These are phyloP conservation scores for Penstemon davidsonii DNA, from an alignment of 257 asterid genomes.

Conservation along the genomic window DNA sequence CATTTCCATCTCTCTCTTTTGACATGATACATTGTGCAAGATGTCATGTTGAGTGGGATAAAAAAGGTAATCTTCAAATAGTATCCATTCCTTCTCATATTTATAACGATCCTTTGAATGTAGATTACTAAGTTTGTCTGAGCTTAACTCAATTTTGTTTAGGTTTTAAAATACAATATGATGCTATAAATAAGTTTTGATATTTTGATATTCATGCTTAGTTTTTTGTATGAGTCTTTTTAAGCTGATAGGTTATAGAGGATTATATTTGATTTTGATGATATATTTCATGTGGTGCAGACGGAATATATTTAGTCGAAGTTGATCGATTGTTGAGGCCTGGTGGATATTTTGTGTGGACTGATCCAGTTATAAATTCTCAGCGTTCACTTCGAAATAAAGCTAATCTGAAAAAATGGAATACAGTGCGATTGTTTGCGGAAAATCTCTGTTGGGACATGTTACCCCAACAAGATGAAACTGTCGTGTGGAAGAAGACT, in stretches of 20 bases:
- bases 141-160: too few relatives aligned
- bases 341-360: slow-evolving; percentile 99
- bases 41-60: slow-evolving; percentile 89
- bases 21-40: slow-evolving; percentile 98
- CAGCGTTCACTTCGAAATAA: slow-evolving; percentile 73
- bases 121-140: too few relatives aligned
- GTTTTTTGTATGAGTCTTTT: too few relatives aligned
- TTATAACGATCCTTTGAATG: too few relatives aligned
- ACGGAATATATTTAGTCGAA: slow-evolving; percentile 73
- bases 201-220: too few relatives aligned
- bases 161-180: too few relatives aligned
- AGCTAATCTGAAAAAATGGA: slow-evolving; percentile 81
- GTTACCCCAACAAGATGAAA: slow-evolving; percentile 90
- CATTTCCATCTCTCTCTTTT: slow-evolving; percentile 90
- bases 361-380: slow-evolving; percentile 77
- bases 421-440: slow-evolving; percentile 58
- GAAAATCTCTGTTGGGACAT: slow-evolving; percentile 87
- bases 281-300: slow-evolving; percentile 45
- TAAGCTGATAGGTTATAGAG: too few relatives aligned
- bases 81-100: too few relatives aligned
- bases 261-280: too few relatives aligned
- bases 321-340: slow-evolving; percentile 92
- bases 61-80: slow-evolving; percentile 55
- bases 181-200: too few relatives aligned
- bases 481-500: slow-evolving; percentile 96